These are phyloP conservation scores for Termitomyces sp. DNA, from an alignment of 768 basidiomycete genomes.

Conservation along the genomic window DNA sequence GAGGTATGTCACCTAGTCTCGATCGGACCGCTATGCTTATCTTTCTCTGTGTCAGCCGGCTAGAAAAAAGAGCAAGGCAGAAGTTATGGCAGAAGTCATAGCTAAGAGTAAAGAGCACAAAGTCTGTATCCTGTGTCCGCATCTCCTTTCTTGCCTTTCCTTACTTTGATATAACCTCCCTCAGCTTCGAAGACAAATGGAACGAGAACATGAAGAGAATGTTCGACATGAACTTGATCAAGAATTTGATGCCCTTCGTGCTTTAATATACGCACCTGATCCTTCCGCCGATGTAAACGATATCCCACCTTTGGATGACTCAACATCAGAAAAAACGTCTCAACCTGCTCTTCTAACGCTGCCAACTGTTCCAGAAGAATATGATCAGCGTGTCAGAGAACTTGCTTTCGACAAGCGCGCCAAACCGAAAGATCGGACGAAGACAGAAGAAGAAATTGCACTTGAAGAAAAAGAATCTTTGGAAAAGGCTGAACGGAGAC, in stretches of 20 bases:
- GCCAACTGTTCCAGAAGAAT: constrained; percentile 48
- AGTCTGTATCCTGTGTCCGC: constrained; percentile 33
- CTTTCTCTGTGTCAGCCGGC: constrained; percentile 45
- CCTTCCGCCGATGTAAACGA: constrained; percentile 37
- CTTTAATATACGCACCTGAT: constrained; percentile 59
- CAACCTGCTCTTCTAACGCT: constrained; percentile 14
- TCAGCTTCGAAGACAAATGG: constrained; percentile 83
- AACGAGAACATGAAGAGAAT: constrained; percentile 80
- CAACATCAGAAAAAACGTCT: constrained; percentile 11
- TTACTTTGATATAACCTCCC: not conserved
- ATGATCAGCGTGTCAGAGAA: constrained; percentile 89
- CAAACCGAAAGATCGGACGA: constrained; percentile 91
- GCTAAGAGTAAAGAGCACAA: constrained; percentile 97
- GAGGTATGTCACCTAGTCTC: constrained; percentile 24
- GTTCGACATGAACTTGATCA: constrained; percentile 85
- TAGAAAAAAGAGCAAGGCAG: constrained; percentile 87
- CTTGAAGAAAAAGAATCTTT: constrained; percentile 81
- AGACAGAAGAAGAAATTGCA: constrained; percentile 94
- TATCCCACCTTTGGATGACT: constrained; percentile 25
- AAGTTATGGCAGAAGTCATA: constrained; percentile 97
- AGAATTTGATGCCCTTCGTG: constrained; percentile 77
- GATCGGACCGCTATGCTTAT: not conserved
- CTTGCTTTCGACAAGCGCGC: constrained; percentile 92
- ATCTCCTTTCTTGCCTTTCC: not conserved
- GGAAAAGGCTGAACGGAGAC: constrained; percentile 77